Base-by-base conservation (phyloP, 2,329 filamentous ascomycete species). In the Pseudocercospora eumusae region DNA sequence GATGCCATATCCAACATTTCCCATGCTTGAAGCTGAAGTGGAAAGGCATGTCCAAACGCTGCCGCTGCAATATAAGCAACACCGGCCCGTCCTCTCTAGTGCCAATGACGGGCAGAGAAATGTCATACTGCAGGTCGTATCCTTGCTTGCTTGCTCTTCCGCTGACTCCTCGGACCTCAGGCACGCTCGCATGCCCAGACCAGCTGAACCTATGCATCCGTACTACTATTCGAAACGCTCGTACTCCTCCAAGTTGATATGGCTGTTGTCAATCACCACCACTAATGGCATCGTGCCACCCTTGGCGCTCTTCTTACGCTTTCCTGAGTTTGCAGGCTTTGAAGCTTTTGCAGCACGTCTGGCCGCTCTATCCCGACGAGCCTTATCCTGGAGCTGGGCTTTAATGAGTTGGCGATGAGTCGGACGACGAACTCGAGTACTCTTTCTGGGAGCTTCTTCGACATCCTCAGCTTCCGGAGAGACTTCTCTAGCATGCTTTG, bases 161-260 rank as follows among this genome's bases (percentile, higher is more conserved):
- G 15, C 18, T 25, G n/a, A 23, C 53, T 36, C 45, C 18, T 42
- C 45, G 52, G 28, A 44, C 58, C 54, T 60, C 50, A 47, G 47
- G 62, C 62, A 40, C 57, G 1, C 44, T 40, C 52, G 49, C 56
- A 50, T 7, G 15, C 53, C 20, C 56, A 55, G 9, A 15, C 15
- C 55, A 56, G 33, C 56, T 53, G 20, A 42, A 21, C 53, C 40
- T 50, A 21, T 27, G 23, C 13, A 27, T n/a, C n/a, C n/a, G n/a
- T n/a, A n/a, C n/a, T n/a, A n/a, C n/a, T 49, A 36, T 23, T 55
- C 31, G n/a, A 40, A 59, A 2, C 59, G 56, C 52, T 57, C 33
- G 28, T 66, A 66, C 47, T 60, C 59, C 3, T 57, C 49, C 20
- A 64, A 28, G 15, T 64, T 15, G 56, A 66, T 59, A n/a, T 36